phyloP scores from a whole-genome alignment of 2,329 filamentous ascomycete species.

The Elsinoe ampelina region DNA sequence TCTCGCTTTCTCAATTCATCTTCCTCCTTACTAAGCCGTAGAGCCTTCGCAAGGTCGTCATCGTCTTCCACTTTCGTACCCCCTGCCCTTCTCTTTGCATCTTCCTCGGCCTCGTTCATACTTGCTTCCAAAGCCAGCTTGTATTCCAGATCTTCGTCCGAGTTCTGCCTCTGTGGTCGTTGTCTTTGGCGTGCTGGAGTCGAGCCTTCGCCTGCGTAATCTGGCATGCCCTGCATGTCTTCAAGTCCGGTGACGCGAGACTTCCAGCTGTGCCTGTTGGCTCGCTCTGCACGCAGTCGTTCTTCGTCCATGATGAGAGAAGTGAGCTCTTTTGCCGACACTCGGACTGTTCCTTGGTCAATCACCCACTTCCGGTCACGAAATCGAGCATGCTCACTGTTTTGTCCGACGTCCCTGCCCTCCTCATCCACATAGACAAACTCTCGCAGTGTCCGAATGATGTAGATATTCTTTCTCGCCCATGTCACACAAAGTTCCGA shows the following conservation, averaged over 20 bases:
- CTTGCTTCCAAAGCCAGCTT: constrained; percentile 86
- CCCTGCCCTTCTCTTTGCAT: constrained; percentile 59
- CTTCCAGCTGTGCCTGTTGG: constrained; percentile 91
- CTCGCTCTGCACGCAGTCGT: constrained; percentile 77
- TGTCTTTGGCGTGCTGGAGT: constrained; percentile 37
- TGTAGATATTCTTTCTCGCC: constrained; percentile 96
- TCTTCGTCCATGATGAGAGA: constrained; percentile 89
- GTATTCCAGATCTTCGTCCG: constrained; percentile 81
- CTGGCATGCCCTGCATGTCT: constrained; percentile 52
- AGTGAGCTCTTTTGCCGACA: constrained; percentile 92
- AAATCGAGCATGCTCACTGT: constrained; percentile 56
- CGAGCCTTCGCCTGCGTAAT: constrained; percentile 30
- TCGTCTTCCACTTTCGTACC: constrained; percentile 46
- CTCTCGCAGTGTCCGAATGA: constrained; percentile 96
- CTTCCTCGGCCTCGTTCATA: constrained; percentile 90
- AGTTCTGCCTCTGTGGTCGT: constrained; percentile 36
- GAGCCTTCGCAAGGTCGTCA: constrained; percentile 87
- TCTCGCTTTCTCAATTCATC: constrained; percentile 81
- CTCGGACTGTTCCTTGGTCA: constrained; percentile 60
- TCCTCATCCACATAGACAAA: constrained; percentile 93
- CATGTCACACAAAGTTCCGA: constrained; percentile 95
- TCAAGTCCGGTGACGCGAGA: constrained; percentile 90
- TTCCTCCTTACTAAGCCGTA: constrained; percentile 88
- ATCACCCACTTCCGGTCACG: constrained; percentile 15
- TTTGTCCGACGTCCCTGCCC: constrained; percentile 87